A percentile compares a stretch with the other conserved stretches of the same genome.
These are phyloP conservation scores for Xylariaceae sp. DNA, from an alignment of 2,329 filamentous ascomycete genomes.

Conservation along the genomic window DNA sequence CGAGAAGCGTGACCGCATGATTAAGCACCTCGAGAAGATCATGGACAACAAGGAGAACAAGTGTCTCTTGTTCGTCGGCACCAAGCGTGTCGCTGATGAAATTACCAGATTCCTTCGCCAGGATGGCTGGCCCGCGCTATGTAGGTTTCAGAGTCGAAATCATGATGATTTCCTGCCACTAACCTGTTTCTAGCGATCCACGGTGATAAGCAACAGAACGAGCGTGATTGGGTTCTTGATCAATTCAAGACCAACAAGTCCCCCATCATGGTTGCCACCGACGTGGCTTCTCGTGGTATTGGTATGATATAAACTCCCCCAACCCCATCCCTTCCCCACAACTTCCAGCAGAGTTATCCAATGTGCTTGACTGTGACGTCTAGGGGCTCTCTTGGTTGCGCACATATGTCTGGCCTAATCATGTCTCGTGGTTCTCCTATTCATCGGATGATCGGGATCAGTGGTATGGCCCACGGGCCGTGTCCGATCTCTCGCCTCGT, in stretches of 20 bases:
- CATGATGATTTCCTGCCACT: slow-evolving; percentile 36
- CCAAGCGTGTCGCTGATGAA: slow-evolving; percentile 94
- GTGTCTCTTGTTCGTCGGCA: slow-evolving; percentile 87
- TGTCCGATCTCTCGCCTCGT: slow-evolving; percentile 71
- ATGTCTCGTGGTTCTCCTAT: slow-evolving; percentile 73
- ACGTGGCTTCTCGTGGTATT: slow-evolving; percentile 99
- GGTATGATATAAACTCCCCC: slow-evolving; percentile 76
- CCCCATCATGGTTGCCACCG: slow-evolving; percentile 99
- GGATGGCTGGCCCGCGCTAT: slow-evolving; percentile 95
- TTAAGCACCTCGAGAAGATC: slow-evolving; percentile 94
- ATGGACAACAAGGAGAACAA: slow-evolving; percentile 98
- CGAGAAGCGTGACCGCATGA: slow-evolving; percentile 96
- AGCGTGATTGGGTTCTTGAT: slow-evolving; percentile 98
- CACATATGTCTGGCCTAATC: slow-evolving; percentile 86
- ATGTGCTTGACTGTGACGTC: slow-evolving; percentile 89
- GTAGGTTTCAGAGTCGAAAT: slow-evolving; percentile 55
- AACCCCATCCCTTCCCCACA: slow-evolving; percentile 42
- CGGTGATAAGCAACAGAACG: slow-evolving; percentile 98
- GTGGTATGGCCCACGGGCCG: slow-evolving; percentile 65
- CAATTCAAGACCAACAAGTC: slow-evolving; percentile 99
- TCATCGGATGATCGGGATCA: slow-evolving; percentile 82
- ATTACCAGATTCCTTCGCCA: slow-evolving; percentile 96
- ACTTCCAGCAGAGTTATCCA: slow-evolving; percentile 54
- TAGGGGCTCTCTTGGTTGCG: slow-evolving; percentile 82
- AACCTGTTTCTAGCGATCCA: slow-evolving; percentile 69